Percentiles rank a stretch among this genome's conserved stretches.
Conservation (phyloP, 2,329 filamentous ascomycete genomes). For the Aspergillus eucalypticola region DNA sequence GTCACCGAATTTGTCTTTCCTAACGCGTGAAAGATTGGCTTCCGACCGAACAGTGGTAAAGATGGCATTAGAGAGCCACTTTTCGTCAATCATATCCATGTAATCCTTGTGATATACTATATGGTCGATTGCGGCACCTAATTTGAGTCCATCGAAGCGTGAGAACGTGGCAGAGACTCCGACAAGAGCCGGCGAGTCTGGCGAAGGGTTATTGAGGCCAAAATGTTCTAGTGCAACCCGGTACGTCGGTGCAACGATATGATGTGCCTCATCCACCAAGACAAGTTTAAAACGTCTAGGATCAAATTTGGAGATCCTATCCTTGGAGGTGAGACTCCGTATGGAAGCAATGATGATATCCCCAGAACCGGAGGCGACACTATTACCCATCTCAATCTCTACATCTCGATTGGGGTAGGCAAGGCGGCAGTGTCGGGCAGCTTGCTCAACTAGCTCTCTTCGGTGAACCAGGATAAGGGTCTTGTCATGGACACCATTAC, state of each 20-base stretch:
- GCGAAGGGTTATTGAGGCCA: constrained; percentile 58
- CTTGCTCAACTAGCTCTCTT: constrained; percentile 91
- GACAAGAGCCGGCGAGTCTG: constrained; percentile 66
- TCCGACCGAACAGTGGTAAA: constrained; percentile 90
- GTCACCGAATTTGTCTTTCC: constrained; percentile 67
- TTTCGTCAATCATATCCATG: constrained; percentile 78
- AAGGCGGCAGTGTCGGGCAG: constrained; percentile 76
- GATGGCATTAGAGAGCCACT: constrained; percentile 87
- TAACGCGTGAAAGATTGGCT: constrained; percentile 74
- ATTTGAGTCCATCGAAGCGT: constrained; percentile 78
- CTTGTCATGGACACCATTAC: constrained; percentile 62
- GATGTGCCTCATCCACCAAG: constrained; percentile 93
- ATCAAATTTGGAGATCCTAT: constrained; percentile 80
- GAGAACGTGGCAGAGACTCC: constrained; percentile 83
- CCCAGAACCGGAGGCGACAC: constrained; percentile 73
- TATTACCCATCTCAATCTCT: constrained; percentile 87
- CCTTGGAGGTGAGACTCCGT: constrained; percentile 74
- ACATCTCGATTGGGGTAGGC: constrained; percentile 79
- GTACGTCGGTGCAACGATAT: constrained; percentile 86
- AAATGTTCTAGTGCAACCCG: constrained; percentile 77
- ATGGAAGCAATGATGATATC: constrained; percentile 95
- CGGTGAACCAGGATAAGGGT: constrained; percentile 92
- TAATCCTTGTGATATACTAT: constrained; percentile 94
- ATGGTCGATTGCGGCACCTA: constrained; percentile 86
- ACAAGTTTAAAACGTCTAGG: constrained; percentile 80